A percentile compares a stretch with the other conserved stretches of the same genome.
These are phyloP conservation scores for Heliamphora pulchella DNA, from an alignment of 179 eudicot genomes.

Conservation along the genomic window DNA sequence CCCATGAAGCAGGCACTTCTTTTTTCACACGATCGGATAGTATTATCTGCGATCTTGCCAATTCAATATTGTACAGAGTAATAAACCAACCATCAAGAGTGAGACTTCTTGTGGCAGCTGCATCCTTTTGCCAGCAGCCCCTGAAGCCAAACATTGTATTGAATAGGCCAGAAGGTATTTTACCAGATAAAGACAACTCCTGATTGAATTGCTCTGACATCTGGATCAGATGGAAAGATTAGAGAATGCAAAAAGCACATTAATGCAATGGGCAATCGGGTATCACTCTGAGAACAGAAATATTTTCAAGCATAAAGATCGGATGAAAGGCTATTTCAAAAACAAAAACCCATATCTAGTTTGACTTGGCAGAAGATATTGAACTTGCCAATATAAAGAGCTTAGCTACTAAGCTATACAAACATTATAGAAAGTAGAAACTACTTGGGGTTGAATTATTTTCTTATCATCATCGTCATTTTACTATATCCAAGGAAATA, in stretches of 20 bases:
- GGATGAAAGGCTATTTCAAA: not conserved
- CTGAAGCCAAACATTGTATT: conserved; percentile 65
- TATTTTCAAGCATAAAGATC: not conserved
- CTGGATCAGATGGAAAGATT: conserved; percentile 20
- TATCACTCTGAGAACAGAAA: not conserved
- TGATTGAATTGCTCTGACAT: conserved; percentile 94
- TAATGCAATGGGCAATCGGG: not conserved
- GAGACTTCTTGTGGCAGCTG: conserved; percentile 61
- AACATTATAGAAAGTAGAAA: not conserved
- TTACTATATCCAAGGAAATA: not conserved
- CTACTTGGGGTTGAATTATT: not conserved
- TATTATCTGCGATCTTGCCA: conserved; percentile 54
- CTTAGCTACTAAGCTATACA: not conserved
- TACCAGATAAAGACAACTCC: conserved; percentile 67
- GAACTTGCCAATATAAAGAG: not conserved
- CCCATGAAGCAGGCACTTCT: conserved; percentile 89
- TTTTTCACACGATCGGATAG: conserved; percentile 63
- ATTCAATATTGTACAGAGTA: conserved; percentile 70
- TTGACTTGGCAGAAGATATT: not conserved
- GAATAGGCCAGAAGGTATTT: conserved; percentile 85
- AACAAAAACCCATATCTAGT: not conserved
- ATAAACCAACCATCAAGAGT: conserved; percentile 94
- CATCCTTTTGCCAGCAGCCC: conserved; percentile 92
- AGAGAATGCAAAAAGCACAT: conserved; percentile 1
- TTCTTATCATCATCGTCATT: not conserved